phyloP scores from a whole-genome alignment of 192 early-diverging fungal species.

The Backusella westeae region DNA sequence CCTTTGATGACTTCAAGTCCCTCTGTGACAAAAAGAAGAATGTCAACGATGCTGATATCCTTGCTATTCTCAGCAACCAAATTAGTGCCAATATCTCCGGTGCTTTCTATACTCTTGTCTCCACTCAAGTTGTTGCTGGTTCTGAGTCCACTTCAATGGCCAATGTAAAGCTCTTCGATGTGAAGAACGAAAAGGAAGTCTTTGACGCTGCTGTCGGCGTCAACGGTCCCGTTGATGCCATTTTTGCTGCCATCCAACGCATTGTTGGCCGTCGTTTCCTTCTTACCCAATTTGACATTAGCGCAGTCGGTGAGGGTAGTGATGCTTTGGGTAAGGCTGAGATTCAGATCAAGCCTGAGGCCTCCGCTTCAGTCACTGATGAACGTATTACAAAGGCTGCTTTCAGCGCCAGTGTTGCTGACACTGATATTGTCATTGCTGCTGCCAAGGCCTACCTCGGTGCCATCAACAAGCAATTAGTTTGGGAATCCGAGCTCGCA shows the following conservation, averaged over 20 bases:
- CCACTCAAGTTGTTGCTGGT: constrained; percentile 80
- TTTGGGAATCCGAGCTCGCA: constrained; percentile 14
- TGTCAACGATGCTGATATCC: constrained; percentile 87
- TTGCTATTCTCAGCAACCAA: constrained; percentile 64
- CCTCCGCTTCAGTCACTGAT: constrained; percentile 62
- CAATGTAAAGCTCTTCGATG: constrained; percentile 74
- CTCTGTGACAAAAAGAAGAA: constrained; percentile 91
- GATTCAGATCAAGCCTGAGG: constrained; percentile 36
- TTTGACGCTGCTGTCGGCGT: constrained; percentile 78
- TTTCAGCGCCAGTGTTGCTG: constrained; percentile 74
- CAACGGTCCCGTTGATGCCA: constrained; percentile 87
- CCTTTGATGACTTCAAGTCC: constrained; percentile 88
- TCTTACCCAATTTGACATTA: constrained; percentile 84
- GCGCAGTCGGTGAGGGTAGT: constrained; percentile 81
- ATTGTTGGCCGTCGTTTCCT: constrained; percentile 69
- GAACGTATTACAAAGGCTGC: constrained; percentile 40
- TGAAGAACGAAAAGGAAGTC: constrained; percentile 37
- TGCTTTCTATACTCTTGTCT: constrained; percentile 61
- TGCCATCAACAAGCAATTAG: constrained; percentile 76
- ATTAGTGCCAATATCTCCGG: neutral
- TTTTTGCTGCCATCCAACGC: constrained; percentile 88
- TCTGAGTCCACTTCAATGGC: constrained; percentile 74
- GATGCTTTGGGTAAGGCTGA: constrained; percentile 86
- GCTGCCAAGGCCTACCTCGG: constrained; percentile 86
- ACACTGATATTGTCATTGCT: constrained; percentile 85